Percentiles rank a stretch among this genome's conserved stretches.
These are phyloP conservation scores for Phytopythium delawarense DNA, from an alignment of 352 stramenopile genomes.

Conservation along the genomic window DNA sequence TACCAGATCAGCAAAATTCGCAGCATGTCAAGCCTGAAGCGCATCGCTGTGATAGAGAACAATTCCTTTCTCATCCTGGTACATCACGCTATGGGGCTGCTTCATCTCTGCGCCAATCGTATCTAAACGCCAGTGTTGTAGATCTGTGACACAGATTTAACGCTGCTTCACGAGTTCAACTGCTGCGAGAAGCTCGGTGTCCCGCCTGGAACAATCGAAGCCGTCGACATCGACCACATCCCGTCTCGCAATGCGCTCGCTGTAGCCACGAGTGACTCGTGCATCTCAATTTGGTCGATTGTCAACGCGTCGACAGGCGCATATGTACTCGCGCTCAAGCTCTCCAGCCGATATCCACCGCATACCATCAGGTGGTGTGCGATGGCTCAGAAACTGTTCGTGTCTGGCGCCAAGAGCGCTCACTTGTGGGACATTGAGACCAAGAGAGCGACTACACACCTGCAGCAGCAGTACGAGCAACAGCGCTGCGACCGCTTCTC, in stretches of 20 bases:
- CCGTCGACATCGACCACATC: constrained; percentile 62
- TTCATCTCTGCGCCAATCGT: background rate
- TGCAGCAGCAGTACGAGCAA: constrained; percentile 24
- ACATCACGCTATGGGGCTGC: constrained; percentile 4
- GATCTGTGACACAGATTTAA: constrained; percentile 66
- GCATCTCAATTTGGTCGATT: constrained; percentile 63
- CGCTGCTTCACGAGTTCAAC: constrained; percentile 61
- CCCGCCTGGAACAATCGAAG: constrained; percentile 8
- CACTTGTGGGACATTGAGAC: constrained; percentile 72
- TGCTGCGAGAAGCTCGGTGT: constrained; percentile 38
- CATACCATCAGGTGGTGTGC: constrained; percentile 55
- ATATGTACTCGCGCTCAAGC: constrained; percentile 62
- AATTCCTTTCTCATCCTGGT: constrained; percentile 52
- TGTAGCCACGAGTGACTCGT: constrained; percentile 46
- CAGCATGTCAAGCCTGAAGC: constrained; percentile 36
- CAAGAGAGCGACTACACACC: constrained; percentile 20
- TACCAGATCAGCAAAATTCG: constrained; percentile 63
- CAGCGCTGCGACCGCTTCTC: constrained; percentile 39
- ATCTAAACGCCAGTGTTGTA: constrained; percentile 10
- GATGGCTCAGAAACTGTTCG: constrained; percentile 35
- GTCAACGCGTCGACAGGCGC: constrained; percentile 53
- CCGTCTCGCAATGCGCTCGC: constrained; percentile 44
- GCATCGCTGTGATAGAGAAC: constrained; percentile 58
- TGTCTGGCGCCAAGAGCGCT: constrained; percentile 36
- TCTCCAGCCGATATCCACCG: constrained; percentile 46